A percentile compares a stretch with the other conserved stretches of the same genome.
These are phyloP conservation scores for Aspergillus ustus DNA, from an alignment of 2,329 filamentous ascomycete genomes.

Conservation along the genomic window DNA sequence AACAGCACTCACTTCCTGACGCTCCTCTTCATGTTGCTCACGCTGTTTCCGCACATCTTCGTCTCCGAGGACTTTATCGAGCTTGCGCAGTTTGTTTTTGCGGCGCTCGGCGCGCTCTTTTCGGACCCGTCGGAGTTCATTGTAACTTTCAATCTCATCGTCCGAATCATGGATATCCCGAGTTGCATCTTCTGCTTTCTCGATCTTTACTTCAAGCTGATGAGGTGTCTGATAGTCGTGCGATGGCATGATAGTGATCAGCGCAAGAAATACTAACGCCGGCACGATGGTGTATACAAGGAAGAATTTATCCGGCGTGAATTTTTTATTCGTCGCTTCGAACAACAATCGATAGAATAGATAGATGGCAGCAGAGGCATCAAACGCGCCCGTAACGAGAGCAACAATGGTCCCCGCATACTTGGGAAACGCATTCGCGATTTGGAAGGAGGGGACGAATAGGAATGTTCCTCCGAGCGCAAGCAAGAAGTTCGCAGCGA, in stretches of 20 bases:
- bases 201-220: slow-evolving; percentile 73
- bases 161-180: slow-evolving; percentile 52
- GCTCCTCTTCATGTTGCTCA: slow-evolving; percentile 64
- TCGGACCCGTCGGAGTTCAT: slow-evolving; percentile 52
- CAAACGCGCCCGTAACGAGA: slow-evolving; percentile 79
- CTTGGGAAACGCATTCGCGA: slow-evolving; percentile 79
- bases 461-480: slow-evolving; percentile 79
- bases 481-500: slow-evolving; percentile 75
- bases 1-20: slow-evolving; percentile 73
- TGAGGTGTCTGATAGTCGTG: slow-evolving; percentile 79
- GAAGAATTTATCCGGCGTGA: slow-evolving; percentile 68
- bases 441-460: slow-evolving; percentile 80
- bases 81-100: slow-evolving; percentile 67
- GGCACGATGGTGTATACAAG: slow-evolving; percentile 74
- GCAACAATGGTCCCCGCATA: slow-evolving; percentile 77
- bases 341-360: slow-evolving; percentile 76
- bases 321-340: slow-evolving; percentile 52
- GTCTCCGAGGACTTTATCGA: slow-evolving; percentile 72
- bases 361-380: slow-evolving; percentile 79
- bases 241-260: slow-evolving; percentile 70
- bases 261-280: slow-evolving; percentile 63
- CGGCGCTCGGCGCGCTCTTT: slow-evolving; percentile 63
- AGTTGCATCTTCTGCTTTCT: slow-evolving; percentile 49
- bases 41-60: slow-evolving; percentile 65
- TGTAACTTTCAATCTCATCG: slow-evolving; percentile 55